Percentiles rank a stretch among this genome's conserved stretches.
These are phyloP conservation scores for Trichaptum fuscoviolaceum DNA, from an alignment of 768 basidiomycete species.

Conservation along the genomic window DNA sequence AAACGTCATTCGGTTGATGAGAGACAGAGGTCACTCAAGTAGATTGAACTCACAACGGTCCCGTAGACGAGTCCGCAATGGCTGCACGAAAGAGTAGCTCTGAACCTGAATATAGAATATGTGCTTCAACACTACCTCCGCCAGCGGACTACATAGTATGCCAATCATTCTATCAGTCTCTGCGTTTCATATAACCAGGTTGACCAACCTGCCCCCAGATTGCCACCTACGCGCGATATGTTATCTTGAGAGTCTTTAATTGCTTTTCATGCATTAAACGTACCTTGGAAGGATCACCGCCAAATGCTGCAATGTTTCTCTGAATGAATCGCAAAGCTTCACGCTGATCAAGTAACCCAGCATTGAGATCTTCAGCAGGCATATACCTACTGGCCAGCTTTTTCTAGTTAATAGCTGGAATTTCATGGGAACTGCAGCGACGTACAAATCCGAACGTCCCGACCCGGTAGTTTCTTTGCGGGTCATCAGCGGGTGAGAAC, in stretches of 20 bases:
- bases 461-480: constrained; percentile 23
- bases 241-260: background rate
- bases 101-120: constrained; percentile 10
- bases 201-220: constrained; percentile 6
- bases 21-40: background rate
- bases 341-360: constrained; percentile 30
- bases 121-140: constrained; percentile 12
- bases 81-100: constrained; percentile 43
- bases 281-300: constrained; percentile 28
- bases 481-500: constrained; percentile 60
- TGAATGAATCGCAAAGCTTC: constrained; percentile 32
- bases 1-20: background rate
- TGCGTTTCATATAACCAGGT: background rate
- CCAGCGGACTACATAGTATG: constrained; percentile 13
- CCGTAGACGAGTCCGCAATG: constrained; percentile 48
- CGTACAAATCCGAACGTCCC: constrained; percentile 14
- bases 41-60: constrained; percentile 41
- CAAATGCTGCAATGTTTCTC: constrained; percentile 32
- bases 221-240: constrained; percentile 1
- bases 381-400: constrained; percentile 10
- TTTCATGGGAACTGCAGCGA: constrained; percentile 14
- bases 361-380: constrained; percentile 18
- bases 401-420: background rate
- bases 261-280: constrained; percentile 30
- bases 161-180: background rate